Base-by-base conservation (phyloP, 2,329 filamentous ascomycete species). In the Verticillium albo-atrum region DNA sequence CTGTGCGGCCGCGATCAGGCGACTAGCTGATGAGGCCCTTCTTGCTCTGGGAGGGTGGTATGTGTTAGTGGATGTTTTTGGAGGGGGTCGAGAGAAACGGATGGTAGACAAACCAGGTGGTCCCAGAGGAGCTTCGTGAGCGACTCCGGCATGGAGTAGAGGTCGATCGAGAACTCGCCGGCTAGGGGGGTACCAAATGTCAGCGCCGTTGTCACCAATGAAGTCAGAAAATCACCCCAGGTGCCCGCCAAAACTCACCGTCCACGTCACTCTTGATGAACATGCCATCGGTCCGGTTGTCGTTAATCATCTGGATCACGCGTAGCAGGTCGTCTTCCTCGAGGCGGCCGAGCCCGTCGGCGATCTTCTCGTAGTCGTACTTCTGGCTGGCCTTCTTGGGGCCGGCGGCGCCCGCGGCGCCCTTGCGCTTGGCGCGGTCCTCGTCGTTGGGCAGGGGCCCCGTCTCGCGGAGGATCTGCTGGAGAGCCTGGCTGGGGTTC, bases 261-360 rank as follows among this genome's bases (percentile, higher is more conserved):
- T 99, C 95, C 60, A 97, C 86, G 75, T 99, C 96, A 68, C 97
- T 98, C 79, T 96, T 93, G 55, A 94, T 96, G 77, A 97, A 98
- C 1, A 94, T 97, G 64, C 97, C 92, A 6, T 91, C 86, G 1
- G 86, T 88, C 82, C 98, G 98, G 78, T 97, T 91, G 77, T 99
- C 95, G 74, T 98, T 95, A 63, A 99, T 94, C 85, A 99, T 89
- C 78, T 98, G 94, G 62, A 99, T 96, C 26, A 98, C 92, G 67
- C 95, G 91, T 62, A 99, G 81, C 50, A 99, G 79, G 70, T 98
- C 94, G 66, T 99, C 95, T 79, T 99, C 95, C 64, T 86, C 85
- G 27, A 99, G 86, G 79, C 91, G 92, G 72, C 94, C 88, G 60
- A 99, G 80, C 0, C 89, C 92, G 61, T 98, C 93, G 32, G 94